These are phyloP conservation scores for Bryoerythrophyllum caledonicum DNA, from an alignment of 225 moss, liverwort and hornwort genomes.

Conservation along the genomic window DNA sequence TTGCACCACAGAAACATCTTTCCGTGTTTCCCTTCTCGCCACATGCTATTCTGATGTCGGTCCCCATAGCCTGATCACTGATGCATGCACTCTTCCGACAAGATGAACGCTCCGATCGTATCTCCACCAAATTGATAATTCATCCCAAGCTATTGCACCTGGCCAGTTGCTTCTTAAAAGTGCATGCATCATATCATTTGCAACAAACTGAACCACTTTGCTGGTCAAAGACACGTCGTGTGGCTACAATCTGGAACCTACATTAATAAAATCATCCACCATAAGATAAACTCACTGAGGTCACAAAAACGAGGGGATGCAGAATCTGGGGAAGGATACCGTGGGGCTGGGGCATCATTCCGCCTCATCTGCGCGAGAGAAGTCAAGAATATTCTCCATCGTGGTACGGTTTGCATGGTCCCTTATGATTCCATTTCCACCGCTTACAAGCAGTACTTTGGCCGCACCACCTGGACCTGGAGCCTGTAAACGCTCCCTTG, in stretches of 20 bases:
- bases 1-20: not conserved
- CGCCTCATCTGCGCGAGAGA: not conserved
- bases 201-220: not conserved
- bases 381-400: not conserved
- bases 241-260: too few species aligned
- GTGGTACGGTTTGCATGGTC: not conserved
- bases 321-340: not conserved
- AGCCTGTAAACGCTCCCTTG: not conserved
- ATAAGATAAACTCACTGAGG: not conserved
- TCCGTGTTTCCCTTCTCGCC: not conserved
- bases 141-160: not conserved
- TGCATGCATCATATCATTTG: not conserved
- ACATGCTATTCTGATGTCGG: not conserved
- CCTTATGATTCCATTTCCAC: not conserved
- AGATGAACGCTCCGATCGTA: not conserved
- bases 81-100: not conserved
- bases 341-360: slow-evolving; percentile 9
- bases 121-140: not conserved
- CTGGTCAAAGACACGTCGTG: not conserved
- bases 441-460: not conserved
- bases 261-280: not conserved
- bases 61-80: not conserved
- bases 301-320: not conserved
- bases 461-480: not conserved
- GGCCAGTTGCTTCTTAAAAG: too few species aligned